phyloP scores from a whole-genome alignment of 1,284 basidiomycete species.

The Pseudozyma hubeiensis region DNA sequence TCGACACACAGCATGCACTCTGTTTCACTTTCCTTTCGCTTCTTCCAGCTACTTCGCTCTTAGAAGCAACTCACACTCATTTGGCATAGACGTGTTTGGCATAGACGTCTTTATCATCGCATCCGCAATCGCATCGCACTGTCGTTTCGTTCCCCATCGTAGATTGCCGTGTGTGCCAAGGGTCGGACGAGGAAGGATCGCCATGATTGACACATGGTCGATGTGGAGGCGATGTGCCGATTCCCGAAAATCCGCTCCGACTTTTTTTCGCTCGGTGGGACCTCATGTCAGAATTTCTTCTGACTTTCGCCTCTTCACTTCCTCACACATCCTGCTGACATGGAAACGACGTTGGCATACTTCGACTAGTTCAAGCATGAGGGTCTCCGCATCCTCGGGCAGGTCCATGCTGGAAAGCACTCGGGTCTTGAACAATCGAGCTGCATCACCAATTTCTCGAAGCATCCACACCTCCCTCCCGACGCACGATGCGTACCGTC shows the following conservation, averaged over 20 bases:
- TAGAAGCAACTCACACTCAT: not conserved
- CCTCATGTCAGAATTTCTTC: conserved; percentile 3
- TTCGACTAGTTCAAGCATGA: conserved; percentile 9
- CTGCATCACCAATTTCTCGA: not conserved
- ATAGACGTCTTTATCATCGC: not conserved
- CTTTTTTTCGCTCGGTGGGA: not conserved
- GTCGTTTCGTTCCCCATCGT: not conserved
- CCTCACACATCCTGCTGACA: not conserved
- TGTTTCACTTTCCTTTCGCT: conserved; percentile 11
- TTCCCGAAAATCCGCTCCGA: not conserved
- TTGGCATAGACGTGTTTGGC: not conserved
- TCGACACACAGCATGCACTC: not conserved
- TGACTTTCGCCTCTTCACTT: not conserved
- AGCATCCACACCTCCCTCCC: conserved; percentile 3
- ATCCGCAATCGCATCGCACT: conserved; percentile 5
- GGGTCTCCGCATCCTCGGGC: not conserved
- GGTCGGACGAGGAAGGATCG: not conserved
- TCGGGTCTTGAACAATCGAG: not conserved
- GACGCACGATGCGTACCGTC: not conserved
- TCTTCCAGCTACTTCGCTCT: not conserved
- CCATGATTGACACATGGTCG: not conserved
- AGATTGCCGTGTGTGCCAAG: not conserved
- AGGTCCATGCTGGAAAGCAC: conserved; percentile 9
- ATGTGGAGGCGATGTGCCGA: not conserved
- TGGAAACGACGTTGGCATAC: no score